These are phyloP conservation scores for Fusarium burgessii DNA, from an alignment of 2,329 filamentous ascomycete species.

Conservation along the genomic window DNA sequence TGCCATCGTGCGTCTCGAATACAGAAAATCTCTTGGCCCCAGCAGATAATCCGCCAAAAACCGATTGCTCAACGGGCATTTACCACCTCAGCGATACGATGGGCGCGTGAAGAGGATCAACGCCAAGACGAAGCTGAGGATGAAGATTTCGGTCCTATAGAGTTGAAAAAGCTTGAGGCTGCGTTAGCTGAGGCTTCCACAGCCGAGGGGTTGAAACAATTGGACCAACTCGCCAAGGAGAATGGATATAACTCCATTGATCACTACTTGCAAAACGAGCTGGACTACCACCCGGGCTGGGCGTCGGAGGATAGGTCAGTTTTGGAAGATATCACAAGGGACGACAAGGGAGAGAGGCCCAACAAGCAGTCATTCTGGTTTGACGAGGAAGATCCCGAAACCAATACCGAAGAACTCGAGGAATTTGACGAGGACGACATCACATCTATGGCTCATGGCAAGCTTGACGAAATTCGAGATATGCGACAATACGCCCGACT, in stretches of 20 bases:
- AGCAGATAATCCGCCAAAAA: slow-evolving; percentile 43
- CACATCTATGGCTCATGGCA: slow-evolving; percentile 82
- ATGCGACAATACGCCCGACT: slow-evolving; percentile 88
- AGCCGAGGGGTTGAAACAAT: slow-evolving; percentile 49
- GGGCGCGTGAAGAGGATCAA: slow-evolving; percentile 40
- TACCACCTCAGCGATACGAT: slow-evolving; percentile 49
- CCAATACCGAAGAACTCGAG: slow-evolving; percentile 65
- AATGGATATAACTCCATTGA: slow-evolving; percentile 52
- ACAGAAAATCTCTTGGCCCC: slow-evolving; percentile 40
- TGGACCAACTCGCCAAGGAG: slow-evolving; percentile 53
- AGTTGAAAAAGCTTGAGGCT: slow-evolving; percentile 50
- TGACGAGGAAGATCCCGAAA: slow-evolving; percentile 62
- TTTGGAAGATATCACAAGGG: slow-evolving; percentile 48
- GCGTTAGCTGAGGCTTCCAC: slow-evolving; percentile 48
- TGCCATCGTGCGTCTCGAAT: slow-evolving; percentile 49
- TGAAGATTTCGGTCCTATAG: slow-evolving; percentile 44
- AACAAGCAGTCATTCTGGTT: slow-evolving; percentile 61
- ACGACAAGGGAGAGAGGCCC: slow-evolving; percentile 50
- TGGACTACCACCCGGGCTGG: slow-evolving; percentile 49
- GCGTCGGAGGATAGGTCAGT: slow-evolving; percentile 49
- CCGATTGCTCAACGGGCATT: slow-evolving; percentile 46
- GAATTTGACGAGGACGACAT: slow-evolving; percentile 87
- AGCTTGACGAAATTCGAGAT: slow-evolving; percentile 90
- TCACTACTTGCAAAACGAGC: slow-evolving; percentile 46
- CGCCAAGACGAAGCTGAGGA: slow-evolving; percentile 42